These are phyloP conservation scores for Zymoseptoria ardabiliae DNA, from an alignment of 2,329 filamentous ascomycete species.

Conservation along the genomic window DNA sequence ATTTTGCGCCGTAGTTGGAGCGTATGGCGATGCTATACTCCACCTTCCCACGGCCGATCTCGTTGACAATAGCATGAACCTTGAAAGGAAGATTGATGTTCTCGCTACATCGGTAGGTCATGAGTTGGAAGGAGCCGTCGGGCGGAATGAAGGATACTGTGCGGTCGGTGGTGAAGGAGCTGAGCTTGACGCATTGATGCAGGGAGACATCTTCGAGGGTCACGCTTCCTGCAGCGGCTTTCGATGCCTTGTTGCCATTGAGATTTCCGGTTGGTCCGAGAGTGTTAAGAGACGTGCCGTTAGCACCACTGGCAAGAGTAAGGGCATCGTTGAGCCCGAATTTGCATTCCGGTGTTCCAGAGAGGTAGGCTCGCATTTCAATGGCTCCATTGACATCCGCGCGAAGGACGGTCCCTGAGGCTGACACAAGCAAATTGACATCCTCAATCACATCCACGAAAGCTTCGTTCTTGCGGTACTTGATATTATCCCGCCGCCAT, in stretches of 20 bases:
- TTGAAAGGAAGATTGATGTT: conserved; percentile 99
- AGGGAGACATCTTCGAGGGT: conserved; percentile 97
- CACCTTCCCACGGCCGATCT: conserved; percentile 92
- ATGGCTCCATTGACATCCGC: conserved; percentile 97
- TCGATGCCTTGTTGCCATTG: conserved; percentile 79
- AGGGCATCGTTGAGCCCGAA: conserved; percentile 95
- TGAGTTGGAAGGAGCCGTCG: conserved; percentile 96
- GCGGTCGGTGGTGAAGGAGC: conserved; percentile 91
- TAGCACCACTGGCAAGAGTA: conserved; percentile 58
- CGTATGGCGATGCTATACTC: conserved; percentile 98
- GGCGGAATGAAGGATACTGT: conserved; percentile 97
- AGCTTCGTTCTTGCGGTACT: conserved; percentile 98
- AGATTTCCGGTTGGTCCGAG: conserved; percentile 63
- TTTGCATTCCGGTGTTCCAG: conserved; percentile 96
- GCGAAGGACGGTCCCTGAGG: conserved; percentile 85
- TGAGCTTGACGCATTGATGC: conserved; percentile 96
- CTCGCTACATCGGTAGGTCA: conserved; percentile 96
- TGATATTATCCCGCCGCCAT: conserved; percentile 95
- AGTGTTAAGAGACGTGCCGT: neutral
- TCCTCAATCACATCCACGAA: conserved; percentile 99
- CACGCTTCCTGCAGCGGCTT: conserved; percentile 89
- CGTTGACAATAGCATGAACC: conserved; percentile 96
- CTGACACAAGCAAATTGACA: conserved; percentile 98
- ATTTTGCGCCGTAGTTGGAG: conserved; percentile 90
- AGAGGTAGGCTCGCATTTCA: conserved; percentile 95